Conservation (phyloP, 148 eudicot species). For the Rhododendron mucronatum region DNA sequence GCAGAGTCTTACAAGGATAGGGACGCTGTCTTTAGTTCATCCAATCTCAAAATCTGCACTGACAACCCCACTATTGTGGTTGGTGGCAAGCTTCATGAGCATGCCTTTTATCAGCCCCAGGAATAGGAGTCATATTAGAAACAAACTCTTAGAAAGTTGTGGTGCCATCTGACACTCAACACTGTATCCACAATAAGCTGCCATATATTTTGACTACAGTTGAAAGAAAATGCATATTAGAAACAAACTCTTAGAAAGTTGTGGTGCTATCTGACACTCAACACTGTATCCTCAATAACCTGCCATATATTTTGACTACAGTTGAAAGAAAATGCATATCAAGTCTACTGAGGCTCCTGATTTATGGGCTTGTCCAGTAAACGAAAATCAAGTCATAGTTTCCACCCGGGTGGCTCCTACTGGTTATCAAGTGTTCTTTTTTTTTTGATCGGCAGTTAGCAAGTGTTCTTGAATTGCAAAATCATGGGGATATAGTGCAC, state of each 20-base stretch:
- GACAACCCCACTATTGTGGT: neutral
- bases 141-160: neutral
- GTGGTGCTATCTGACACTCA: neutral
- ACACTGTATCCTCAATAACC: neutral
- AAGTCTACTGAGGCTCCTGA: neutral
- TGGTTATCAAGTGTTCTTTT: neutral
- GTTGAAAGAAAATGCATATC: neutral
- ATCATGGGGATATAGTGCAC: neutral
- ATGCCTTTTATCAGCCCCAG: neutral
- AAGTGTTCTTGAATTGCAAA: neutral
- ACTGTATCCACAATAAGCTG: neutral
- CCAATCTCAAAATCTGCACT: neutral
- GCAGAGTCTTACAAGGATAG: neutral
- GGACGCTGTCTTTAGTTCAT: neutral
- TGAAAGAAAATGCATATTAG: neutral
- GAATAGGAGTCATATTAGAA: neutral
- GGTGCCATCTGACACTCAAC: neutral
- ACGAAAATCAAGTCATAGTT: neutral
- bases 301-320: neutral
- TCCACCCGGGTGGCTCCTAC: neutral
- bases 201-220: neutral
- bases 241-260: neutral
- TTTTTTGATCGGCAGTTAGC: neutral
- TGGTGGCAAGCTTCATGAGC: neutral
- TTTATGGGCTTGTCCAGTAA: constrained; percentile 1